Conservation (phyloP, 176 grass and related monocot genomes). For the Triticum dicoccoides region DNA sequence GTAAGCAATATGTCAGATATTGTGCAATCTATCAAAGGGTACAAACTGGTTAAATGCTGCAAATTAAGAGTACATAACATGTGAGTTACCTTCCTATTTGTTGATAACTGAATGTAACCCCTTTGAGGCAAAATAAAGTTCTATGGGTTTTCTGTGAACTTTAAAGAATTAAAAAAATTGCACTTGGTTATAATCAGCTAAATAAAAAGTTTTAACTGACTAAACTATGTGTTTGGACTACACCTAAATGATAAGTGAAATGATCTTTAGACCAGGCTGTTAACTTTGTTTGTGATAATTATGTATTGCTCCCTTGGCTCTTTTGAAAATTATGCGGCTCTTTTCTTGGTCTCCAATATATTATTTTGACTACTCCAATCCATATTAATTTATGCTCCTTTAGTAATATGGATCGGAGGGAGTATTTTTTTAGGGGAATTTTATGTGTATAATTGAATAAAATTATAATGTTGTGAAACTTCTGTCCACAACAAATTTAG, state of each 20-base stretch:
- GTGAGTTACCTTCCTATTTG: neutral
- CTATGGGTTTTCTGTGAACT: neutral
- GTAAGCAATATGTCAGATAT: neutral
- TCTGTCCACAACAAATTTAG: neutral
- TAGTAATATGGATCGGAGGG: too few relatives aligned
- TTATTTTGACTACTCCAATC: neutral
- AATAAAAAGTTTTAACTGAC: neutral
- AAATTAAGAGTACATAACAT: slow-evolving; percentile 11
- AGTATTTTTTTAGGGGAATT: neutral
- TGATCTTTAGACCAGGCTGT: neutral
- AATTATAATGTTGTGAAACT: neutral
- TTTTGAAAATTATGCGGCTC: neutral
- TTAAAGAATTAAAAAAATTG: neutral
- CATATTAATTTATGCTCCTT: too few relatives aligned
- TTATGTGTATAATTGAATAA: neutral
- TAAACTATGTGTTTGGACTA: neutral
- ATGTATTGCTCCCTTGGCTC: neutral
- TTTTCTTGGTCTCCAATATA: neutral
- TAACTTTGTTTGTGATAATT: slow-evolving; percentile 7
- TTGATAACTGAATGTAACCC: neutral
- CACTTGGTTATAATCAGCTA: neutral
- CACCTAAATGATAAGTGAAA: neutral
- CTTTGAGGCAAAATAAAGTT: neutral
- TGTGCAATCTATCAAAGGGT: slow-evolving; percentile 8
- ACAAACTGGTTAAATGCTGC: neutral